Percentiles rank a stretch among this genome's conserved stretches.
phyloP scores from a whole-genome alignment of 768 basidiomycete genomes.

The Pisolithus tinctorius region DNA sequence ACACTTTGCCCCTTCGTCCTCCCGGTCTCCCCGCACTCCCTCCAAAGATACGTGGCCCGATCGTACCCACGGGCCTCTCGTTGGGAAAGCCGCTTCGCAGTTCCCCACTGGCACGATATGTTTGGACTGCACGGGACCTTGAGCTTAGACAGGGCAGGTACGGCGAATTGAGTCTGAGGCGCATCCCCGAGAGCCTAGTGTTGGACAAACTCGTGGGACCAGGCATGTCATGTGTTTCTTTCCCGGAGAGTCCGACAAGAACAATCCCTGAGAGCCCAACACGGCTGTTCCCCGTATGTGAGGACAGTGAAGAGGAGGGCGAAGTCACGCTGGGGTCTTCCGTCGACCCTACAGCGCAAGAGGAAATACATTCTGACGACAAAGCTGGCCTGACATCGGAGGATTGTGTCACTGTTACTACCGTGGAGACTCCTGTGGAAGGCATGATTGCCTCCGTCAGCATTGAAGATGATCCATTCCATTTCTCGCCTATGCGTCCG shows the following conservation, averaged over 20 bases:
- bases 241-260: conserved; percentile 4
- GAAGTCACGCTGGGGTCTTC: background rate
- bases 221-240: conserved; percentile 3
- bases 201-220: conserved; percentile 12
- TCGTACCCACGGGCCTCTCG: conserved; percentile 33
- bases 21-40: conserved; percentile 15
- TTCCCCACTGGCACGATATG: conserved; percentile 41
- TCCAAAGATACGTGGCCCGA: conserved; percentile 8
- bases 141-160: conserved; percentile 12
- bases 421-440: conserved; percentile 3
- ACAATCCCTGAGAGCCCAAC: conserved; percentile 11
- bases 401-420: background rate
- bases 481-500: conserved; percentile 10
- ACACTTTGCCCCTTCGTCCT: conserved; percentile 3
- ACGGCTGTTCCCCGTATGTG: conserved; percentile 24
- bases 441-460: background rate
- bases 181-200: conserved; percentile 7
- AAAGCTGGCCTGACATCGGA: background rate
- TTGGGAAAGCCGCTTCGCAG: conserved; percentile 44
- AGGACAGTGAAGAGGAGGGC: conserved; percentile 31
- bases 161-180: conserved; percentile 13
- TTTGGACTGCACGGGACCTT: conserved; percentile 36
- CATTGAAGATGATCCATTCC: conserved; percentile 20
- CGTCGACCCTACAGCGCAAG: background rate
- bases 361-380: background rate